Conservation (phyloP, 208 protist species). For the Lotmaria passim region DNA sequence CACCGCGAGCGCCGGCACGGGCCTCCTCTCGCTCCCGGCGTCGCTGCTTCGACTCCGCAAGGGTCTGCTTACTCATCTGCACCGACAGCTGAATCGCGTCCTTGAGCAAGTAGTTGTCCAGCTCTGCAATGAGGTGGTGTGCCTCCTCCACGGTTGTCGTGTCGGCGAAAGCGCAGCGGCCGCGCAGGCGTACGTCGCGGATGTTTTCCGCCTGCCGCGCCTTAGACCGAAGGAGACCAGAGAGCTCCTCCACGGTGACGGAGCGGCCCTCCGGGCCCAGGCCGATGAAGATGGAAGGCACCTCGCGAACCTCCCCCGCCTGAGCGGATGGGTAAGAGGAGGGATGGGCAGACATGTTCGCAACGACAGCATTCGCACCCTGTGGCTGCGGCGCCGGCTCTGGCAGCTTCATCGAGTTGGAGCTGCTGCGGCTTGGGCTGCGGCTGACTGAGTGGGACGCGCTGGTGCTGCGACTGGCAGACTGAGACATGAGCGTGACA, state of each 20-base stretch:
- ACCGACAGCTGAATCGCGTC: conserved; percentile 60
- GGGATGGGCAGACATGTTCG: not conserved
- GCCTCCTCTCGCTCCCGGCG: conserved; percentile 26
- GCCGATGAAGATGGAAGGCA: conserved; percentile 69
- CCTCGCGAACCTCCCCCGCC: conserved; percentile 7
- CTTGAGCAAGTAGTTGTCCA: conserved; percentile 47
- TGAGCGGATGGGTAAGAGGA: conserved; percentile 4
- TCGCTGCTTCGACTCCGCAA: conserved; percentile 27
- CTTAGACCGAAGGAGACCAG: conserved; percentile 35
- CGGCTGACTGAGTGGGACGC: conserved; percentile 6
- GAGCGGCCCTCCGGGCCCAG: conserved; percentile 53
- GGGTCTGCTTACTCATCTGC: conserved; percentile 53
- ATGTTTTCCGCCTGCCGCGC: conserved; percentile 25
- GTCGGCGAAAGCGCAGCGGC: conserved; percentile 80
- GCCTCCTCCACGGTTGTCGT: conserved; percentile 51
- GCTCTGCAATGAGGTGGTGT: conserved; percentile 45
- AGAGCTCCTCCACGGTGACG: conserved; percentile 36
- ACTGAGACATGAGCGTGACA: conserved; percentile 22
- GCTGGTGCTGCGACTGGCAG: conserved; percentile 30
- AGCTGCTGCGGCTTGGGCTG: conserved; percentile 36
- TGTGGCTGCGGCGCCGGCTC: conserved; percentile 7
- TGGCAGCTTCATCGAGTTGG: conserved; percentile 40
- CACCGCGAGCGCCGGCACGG: not conserved
- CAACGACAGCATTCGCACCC: not conserved
- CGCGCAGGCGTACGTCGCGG: conserved; percentile 58